Conservation (phyloP, 441 rosid species). For the Hypseocharis bilobata region DNA sequence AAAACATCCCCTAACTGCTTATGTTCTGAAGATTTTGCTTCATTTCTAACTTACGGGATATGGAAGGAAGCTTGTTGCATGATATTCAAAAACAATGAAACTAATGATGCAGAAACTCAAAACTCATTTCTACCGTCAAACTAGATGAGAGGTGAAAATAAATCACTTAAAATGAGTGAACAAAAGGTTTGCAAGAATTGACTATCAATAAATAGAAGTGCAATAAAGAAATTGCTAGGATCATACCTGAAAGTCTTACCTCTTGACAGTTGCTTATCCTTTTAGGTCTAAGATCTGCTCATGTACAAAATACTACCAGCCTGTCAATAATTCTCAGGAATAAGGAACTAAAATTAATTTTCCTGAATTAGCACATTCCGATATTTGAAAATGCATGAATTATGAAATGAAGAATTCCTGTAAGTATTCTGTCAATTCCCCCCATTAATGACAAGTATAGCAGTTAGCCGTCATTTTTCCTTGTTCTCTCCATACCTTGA, state of each 20-base stretch:
- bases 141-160: not conserved
- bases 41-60: not conserved
- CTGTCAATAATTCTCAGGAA: too few species aligned
- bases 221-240: not conserved
- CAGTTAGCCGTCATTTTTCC: conserved; percentile 12
- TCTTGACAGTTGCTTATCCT: not conserved
- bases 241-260: not conserved
- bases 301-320: too few species aligned
- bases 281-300: not conserved
- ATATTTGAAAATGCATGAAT: too few species aligned
- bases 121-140: not conserved
- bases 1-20: too few species aligned
- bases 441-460: too few species aligned
- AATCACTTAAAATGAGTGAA: not conserved
- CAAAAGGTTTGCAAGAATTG: not conserved
- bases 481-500: too few species aligned
- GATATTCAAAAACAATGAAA: too few species aligned
- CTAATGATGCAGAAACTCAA: not conserved
- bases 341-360: too few species aligned
- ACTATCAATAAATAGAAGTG: not conserved
- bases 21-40: too few species aligned
- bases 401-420: too few species aligned
- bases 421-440: conserved; percentile 13
- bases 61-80: not conserved
- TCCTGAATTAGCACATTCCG: too few species aligned